phyloP scores from a whole-genome alignment of 345 rosid species.

The Cardamine occulta region DNA sequence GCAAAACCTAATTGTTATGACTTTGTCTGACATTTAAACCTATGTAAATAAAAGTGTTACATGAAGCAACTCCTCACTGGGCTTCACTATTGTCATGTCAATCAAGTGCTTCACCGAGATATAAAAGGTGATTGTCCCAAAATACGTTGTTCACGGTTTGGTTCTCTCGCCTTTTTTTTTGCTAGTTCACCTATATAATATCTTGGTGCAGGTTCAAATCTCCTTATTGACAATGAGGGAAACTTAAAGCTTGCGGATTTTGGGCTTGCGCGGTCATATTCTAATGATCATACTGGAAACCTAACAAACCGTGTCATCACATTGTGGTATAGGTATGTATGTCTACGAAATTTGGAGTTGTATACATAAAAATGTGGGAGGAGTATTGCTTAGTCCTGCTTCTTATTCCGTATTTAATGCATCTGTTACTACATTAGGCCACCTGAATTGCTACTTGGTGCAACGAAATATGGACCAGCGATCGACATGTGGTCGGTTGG shows the following conservation, averaged over 20 bases:
- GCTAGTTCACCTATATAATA: background rate
- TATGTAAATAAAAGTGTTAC: conserved; percentile 71
- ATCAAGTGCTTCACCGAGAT: conserved; percentile 98
- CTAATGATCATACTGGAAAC: conserved; percentile 75
- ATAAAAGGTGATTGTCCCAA: conserved; percentile 67
- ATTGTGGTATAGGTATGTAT: conserved; percentile 90
- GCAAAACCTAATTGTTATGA: conserved; percentile 33
- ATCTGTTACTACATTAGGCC: conserved; percentile 57
- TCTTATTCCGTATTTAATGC: conserved; percentile 2
- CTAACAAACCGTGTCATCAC: conserved; percentile 97
- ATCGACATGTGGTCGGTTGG: conserved; percentile 99
- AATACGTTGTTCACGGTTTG: background rate
- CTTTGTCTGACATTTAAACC: conserved; percentile 37
- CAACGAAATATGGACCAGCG: conserved; percentile 94
- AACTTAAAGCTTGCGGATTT: conserved; percentile 97
- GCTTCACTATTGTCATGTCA: conserved; percentile 91
- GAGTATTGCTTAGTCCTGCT: conserved; percentile 4
- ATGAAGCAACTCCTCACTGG: conserved; percentile 98
- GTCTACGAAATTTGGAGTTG: conserved; percentile 2
- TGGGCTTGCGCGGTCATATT: conserved; percentile 89
- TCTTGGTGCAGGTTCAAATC: conserved; percentile 79
- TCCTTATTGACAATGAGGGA: conserved; percentile 95
- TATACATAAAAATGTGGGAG: background rate
- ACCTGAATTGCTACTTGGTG: conserved; percentile 94
- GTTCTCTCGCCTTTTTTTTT: conserved; percentile 9